Base-by-base conservation (phyloP, 768 basidiomycete species). In the Strobilomyces echinocephalus region DNA sequence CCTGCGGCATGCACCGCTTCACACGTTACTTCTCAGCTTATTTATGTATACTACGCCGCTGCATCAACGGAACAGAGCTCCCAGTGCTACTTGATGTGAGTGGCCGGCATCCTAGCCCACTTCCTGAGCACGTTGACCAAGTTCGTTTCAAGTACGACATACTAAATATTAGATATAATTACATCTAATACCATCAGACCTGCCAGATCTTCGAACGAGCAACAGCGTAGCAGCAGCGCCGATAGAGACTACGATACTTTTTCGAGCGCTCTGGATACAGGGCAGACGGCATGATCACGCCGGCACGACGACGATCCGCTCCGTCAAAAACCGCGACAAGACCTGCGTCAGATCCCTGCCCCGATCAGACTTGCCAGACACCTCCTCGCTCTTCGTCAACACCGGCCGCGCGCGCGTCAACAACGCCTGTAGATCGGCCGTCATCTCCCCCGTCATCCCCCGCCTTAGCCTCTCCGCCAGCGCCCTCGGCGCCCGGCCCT, bases 381-480 rank as follows among this genome's bases (percentile, higher is more conserved):
- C 69, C 16, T 67, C 66, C 54, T 81, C 73, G 60, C 81, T 81
- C 66, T 87, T 86, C 14, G 72, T 75, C 24, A 91, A 69, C 34
- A 88, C 68, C 1, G 83, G 78, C 59, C 81, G 83, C 14, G 87
- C 77, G 60, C 82, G 88, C 54, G 70, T 80, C 69, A 91, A 52
- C 60, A 91, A 65, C 5, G 79, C 73, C 63, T 85, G 82, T 55
- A 91, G 58, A 66, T 91, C 90, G 1, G 77, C 76, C 38, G 82
- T 83, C 79, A 91, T 82, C 71, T 91, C 89, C 2, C 85, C 86
- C 8, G 85, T 85, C 84, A 90, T 84, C 0, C 87, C 88, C 56
- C 88, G 72, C 61, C 88, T 73, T 60, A 88, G 59, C 34, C 85
- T 73, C 55, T 87, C 84, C 53, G 84, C 81, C 68, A 88, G 68